Conservation (phyloP, 148 eudicot species). For the Bassia scoparia region DNA sequence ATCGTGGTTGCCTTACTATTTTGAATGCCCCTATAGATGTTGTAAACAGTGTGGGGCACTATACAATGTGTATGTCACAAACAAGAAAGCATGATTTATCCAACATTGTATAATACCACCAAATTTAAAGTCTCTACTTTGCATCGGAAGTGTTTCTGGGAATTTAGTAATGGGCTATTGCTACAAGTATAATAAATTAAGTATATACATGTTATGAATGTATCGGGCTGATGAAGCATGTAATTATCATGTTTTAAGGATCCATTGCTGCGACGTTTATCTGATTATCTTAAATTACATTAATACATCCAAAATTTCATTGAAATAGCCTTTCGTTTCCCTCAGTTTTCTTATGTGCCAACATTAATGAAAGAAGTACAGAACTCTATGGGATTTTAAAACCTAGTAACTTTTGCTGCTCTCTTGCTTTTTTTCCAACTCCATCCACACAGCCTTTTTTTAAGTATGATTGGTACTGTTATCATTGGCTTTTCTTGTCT, state of each 20-base stretch:
- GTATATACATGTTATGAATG: no score
- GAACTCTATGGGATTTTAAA: no score
- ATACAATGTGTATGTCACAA: background rate
- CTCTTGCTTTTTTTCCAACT: no score
- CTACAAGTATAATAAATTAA: background rate
- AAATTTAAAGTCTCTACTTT: background rate
- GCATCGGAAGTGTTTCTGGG: background rate
- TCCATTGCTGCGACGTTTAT: no score
- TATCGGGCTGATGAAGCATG: no score
- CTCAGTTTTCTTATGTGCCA: background rate
- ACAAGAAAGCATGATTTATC: background rate
- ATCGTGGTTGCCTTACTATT: background rate
- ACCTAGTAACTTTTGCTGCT: no score
- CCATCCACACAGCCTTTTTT: no score
- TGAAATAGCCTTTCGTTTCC: background rate
- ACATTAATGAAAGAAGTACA: background rate
- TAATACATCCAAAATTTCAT: background rate
- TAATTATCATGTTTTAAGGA: no score
- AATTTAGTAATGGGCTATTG: background rate
- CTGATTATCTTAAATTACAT: no score
- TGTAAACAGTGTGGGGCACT: background rate
- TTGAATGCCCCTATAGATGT: background rate
- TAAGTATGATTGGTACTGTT: no score
- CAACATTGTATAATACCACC: background rate
- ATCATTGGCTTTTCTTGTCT: background rate